Conservation (phyloP, 805 yeast species). For the Ogataea nitratoaversa region DNA sequence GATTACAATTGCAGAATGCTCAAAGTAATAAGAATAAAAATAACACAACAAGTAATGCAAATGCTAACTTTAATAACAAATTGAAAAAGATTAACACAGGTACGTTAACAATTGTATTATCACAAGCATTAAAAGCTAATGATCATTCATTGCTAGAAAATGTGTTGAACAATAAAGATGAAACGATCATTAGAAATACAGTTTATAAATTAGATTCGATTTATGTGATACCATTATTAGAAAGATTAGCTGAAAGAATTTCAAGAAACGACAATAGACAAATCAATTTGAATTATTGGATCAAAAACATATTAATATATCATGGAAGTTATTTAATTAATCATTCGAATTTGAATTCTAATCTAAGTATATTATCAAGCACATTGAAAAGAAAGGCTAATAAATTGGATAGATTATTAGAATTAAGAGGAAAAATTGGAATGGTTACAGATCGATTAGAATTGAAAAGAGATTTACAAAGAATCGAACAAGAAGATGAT, state of each 20-base stretch:
- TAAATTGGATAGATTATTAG: slow-evolving; percentile 46
- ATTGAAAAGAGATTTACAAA: slow-evolving; percentile 36
- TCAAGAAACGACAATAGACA: slow-evolving; percentile 48
- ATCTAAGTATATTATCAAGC: slow-evolving; percentile 42
- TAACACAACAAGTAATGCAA: not conserved
- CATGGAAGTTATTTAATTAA: slow-evolving; percentile 50
- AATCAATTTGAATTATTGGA: slow-evolving; percentile 49
- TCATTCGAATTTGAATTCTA: slow-evolving; percentile 40
- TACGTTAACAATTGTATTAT: slow-evolving; percentile 74
- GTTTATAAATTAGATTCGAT: slow-evolving; percentile 45
- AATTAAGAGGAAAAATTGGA: slow-evolving; percentile 45
- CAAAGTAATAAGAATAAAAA: not conserved
- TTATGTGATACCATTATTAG: slow-evolving; percentile 46
- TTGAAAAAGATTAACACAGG: slow-evolving; percentile 58
- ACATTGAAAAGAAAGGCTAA: slow-evolving; percentile 45
- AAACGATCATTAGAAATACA: slow-evolving; percentile 45
- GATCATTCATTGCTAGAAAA: slow-evolving; percentile 85
- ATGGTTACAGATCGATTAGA: slow-evolving; percentile 43
- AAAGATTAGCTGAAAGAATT: slow-evolving; percentile 48
- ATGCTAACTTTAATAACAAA: too few relatives aligned
- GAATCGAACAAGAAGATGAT: slow-evolving; percentile 19
- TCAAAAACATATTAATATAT: slow-evolving; percentile 51
- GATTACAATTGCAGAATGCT: slow-evolving; percentile 33
- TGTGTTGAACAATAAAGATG: slow-evolving; percentile 59
- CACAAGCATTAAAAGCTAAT: slow-evolving; percentile 84